phyloP scores from a whole-genome alignment of 352 stramenopile species.

The Aphanomyces stellatus region DNA sequence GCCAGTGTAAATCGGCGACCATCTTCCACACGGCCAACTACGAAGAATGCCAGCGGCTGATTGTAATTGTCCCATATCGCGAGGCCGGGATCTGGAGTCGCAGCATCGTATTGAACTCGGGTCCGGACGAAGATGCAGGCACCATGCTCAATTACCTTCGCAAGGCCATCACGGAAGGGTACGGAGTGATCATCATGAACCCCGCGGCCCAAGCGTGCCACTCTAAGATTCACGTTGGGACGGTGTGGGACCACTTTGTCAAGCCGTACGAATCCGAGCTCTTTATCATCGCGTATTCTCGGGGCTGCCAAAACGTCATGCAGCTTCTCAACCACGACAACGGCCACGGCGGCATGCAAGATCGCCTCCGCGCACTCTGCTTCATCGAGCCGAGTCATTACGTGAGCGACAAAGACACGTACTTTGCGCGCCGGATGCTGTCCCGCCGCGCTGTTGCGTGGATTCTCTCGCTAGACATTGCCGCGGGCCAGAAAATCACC shows the following conservation, averaged over 20 bases:
- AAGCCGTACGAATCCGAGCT: slow-evolving; percentile 53
- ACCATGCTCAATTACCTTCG: slow-evolving; percentile 75
- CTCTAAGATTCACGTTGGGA: slow-evolving; percentile 60
- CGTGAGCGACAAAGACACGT: slow-evolving; percentile 57
- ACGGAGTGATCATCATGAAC: slow-evolving; percentile 78
- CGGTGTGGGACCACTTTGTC: slow-evolving; percentile 70
- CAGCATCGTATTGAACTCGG: slow-evolving; percentile 68
- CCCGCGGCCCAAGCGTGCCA: slow-evolving; percentile 66
- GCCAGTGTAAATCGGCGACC: slow-evolving; percentile 16
- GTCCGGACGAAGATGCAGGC: slow-evolving; percentile 48
- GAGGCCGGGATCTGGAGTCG: slow-evolving; percentile 80
- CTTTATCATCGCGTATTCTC: slow-evolving; percentile 72
- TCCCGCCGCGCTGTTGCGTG: slow-evolving; percentile 56
- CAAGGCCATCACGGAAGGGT: slow-evolving; percentile 73
- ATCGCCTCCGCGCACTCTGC: slow-evolving; percentile 68
- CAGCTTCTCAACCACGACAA: slow-evolving; percentile 74
- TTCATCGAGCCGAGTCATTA: slow-evolving; percentile 80
- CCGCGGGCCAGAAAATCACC: slow-evolving; percentile 65
- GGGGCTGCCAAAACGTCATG: slow-evolving; percentile 67
- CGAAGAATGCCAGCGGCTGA: slow-evolving; percentile 25
- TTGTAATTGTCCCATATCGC: slow-evolving; percentile 79
- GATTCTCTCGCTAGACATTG: slow-evolving; percentile 66
- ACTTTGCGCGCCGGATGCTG: slow-evolving; percentile 66
- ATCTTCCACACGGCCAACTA: slow-evolving; percentile 19
- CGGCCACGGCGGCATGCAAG: slow-evolving; percentile 65